Evolutionary conservation across 495 filamentous ascomycete genomes (phyloP), one percentile per base, ranked within the genome.

Genomic region (Lepraria neglecta): DNA sequence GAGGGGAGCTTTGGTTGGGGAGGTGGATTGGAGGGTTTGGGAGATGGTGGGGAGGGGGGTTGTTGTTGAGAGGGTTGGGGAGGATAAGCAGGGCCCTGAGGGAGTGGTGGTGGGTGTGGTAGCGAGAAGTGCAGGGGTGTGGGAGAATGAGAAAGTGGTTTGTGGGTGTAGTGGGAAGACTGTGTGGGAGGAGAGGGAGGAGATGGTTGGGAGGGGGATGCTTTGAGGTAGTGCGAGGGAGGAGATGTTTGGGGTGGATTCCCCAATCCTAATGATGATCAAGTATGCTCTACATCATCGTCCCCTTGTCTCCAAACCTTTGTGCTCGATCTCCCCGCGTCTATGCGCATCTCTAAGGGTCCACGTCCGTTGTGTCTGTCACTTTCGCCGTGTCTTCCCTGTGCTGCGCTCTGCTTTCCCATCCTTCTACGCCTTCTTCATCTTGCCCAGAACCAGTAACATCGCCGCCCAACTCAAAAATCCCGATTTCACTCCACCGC

Each of bases 111-210:
- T 96, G 7, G 94, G 94, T 38, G 91, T 97, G 56, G 89, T 97
- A 71, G 94, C 94, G 47, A 78, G 94, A 69, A 96, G 90, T 74
- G 92, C 94, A 28, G 94, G 94, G 15, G 87, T 95, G 56, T 97
- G 94, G 94, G 92, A 97, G 72, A 97, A 98, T 69, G 91, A 96
- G 71, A 98, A 97, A 80, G 96, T 88, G 68, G 94, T 98, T 31
- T 86, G 86, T 71, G 92, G 89, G 15, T 97, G 94, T 74, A 95
- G 90, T 45, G 94, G 94, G 3, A 97, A 98, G 84, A 97, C 91
- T 66, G 80, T 98, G 38, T 98, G 94, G 94, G 87, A 97, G 73
- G 94, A 98, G 78, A 81, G 94, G 70, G 87, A 86, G 76, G 92
- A 97, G 70, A 87, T 95, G 75, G 84, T 91, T 50, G 78, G 75